Conservation (phyloP, 2,329 filamentous ascomycete species). For the Exutisphaerella laricina region DNA sequence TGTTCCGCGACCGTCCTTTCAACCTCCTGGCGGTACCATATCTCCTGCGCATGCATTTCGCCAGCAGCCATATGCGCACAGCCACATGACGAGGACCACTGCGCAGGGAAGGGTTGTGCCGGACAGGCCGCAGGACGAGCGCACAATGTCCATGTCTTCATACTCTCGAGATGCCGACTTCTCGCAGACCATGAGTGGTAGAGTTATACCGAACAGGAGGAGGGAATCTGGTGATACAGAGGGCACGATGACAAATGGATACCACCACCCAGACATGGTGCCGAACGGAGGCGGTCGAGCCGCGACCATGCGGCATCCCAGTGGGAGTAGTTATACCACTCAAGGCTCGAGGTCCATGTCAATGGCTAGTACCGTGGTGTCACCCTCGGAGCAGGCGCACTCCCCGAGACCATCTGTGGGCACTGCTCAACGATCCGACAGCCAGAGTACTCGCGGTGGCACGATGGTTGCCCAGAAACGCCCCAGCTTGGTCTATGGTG, state of each 20-base stretch:
- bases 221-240: slow-evolving; percentile 47
- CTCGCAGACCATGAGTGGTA: slow-evolving; percentile 83
- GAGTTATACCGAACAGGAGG: slow-evolving; percentile 75
- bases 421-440: slow-evolving; percentile 33
- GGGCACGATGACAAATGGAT: slow-evolving; percentile 28
- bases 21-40: slow-evolving; percentile 52
- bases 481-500: slow-evolving; percentile 87
- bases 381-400: slow-evolving; percentile 33
- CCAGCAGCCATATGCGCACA: slow-evolving; percentile 64
- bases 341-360: slow-evolving; percentile 69
- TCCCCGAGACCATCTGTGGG: slow-evolving; percentile 26
- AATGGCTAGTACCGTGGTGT: slow-evolving; percentile 78
- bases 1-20: slow-evolving; percentile 65
- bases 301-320: slow-evolving; percentile 22
- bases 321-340: slow-evolving; percentile 34
- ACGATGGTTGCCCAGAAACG: slow-evolving; percentile 56
- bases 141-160: slow-evolving; percentile 93
- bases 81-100: slow-evolving; percentile 67
- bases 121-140: slow-evolving; percentile 75
- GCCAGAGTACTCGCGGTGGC: slow-evolving; percentile 32
- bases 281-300: slow-evolving; percentile 19
- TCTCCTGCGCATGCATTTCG: slow-evolving; percentile 71
- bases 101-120: slow-evolving; percentile 88
- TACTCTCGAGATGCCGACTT: slow-evolving; percentile 72
- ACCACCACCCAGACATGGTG: slow-evolving; percentile 23